Base-by-base conservation (phyloP, 2,329 filamentous ascomycete genomes). In the Fusarium tricinctum region DNA sequence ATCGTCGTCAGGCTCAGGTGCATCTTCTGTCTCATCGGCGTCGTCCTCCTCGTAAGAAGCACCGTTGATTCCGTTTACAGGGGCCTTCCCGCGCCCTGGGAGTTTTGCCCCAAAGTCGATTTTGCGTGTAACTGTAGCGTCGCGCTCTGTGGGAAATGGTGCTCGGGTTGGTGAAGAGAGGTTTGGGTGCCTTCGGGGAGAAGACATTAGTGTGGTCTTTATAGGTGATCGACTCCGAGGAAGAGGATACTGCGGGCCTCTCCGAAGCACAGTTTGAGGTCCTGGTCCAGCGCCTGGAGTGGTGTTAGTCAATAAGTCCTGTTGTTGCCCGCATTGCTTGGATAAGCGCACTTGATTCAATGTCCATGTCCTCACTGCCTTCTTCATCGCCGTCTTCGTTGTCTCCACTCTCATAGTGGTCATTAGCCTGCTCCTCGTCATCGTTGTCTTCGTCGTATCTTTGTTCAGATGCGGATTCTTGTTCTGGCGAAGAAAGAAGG, bases 401-500 rank as follows among this genome's bases (percentile, higher is more conserved):
- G 12, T 68, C 61, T n/a, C 51, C 56, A 49, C 63, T 75, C 64
- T 73, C 79, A 70, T 52, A 64, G 28, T 69, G 48, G 8, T 68
- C 35, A 7, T 51, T 33, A 8, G 50, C 51, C 22, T 59, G 40
- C 13, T 46, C 51, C 8, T 51, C 59, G 3, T 62, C 56, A 28
- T 70, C 66, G 6, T 61, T 50, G 4, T 60, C 56, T 42, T 69
- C 75, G 65, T 72, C 79, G 73, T 50, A 55, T 61, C 45, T 28
- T 39, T 52, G 65, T 20, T 49, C 33, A n/a, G 39, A 28, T 26
- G n/a, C 68, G 43, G 47, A 71, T 66, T 65, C 67, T 74, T 90
- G 92, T 69, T 88, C 87, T 15, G 94, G 94, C 20, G 94, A 97
- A 10, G 94, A 97, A 79, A 97, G 97, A 69, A 98, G 88, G 70